Percentiles rank a stretch among this genome's conserved stretches.
These are phyloP conservation scores for Boletus insuetus DNA, from an alignment of 768 basidiomycete species.

Conservation along the genomic window DNA sequence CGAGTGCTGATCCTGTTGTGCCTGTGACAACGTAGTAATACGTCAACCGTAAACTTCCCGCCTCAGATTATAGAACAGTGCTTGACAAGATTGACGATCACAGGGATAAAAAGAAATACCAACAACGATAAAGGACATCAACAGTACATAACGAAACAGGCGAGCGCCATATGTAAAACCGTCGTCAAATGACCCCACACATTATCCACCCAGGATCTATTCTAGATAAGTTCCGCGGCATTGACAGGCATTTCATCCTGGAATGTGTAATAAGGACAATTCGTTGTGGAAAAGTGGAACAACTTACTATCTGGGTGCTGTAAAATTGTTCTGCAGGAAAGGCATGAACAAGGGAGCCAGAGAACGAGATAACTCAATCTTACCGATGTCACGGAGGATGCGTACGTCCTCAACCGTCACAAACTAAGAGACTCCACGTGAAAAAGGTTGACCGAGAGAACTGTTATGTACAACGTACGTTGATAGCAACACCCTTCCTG, in stretches of 20 bases:
- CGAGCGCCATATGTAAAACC: not conserved
- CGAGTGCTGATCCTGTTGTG: too few species aligned
- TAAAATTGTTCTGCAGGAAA: constrained; percentile 82
- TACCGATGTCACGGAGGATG: constrained; percentile 95
- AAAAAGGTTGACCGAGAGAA: constrained; percentile 8
- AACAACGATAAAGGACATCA: constrained; percentile 9
- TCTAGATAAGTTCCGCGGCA: constrained; percentile 92
- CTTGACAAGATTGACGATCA: constrained; percentile 4
- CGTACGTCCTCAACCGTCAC: constrained; percentile 95
- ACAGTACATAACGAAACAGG: constrained; percentile 17
- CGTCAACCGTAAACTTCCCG: too few species aligned
- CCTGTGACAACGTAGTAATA: too few species aligned
- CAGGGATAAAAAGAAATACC: constrained; percentile 7
- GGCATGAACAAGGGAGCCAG: constrained; percentile 10
- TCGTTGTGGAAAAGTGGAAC: not conserved
- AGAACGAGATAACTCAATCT: constrained; percentile 24
- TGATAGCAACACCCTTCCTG: constrained; percentile 98
- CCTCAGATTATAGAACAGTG: not conserved
- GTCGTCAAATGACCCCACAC: constrained; percentile 2
- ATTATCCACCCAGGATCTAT: not conserved
- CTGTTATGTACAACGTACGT: constrained; percentile 52
- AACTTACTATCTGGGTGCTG: constrained; percentile 83
- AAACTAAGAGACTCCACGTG: constrained; percentile 49
- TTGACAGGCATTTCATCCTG: constrained; percentile 99
- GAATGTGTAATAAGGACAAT: constrained; percentile 23